Percentiles rank a stretch among this genome's conserved stretches.
phyloP scores from a whole-genome alignment of 208 protist species.

The Leishmania lainsoni region DNA sequence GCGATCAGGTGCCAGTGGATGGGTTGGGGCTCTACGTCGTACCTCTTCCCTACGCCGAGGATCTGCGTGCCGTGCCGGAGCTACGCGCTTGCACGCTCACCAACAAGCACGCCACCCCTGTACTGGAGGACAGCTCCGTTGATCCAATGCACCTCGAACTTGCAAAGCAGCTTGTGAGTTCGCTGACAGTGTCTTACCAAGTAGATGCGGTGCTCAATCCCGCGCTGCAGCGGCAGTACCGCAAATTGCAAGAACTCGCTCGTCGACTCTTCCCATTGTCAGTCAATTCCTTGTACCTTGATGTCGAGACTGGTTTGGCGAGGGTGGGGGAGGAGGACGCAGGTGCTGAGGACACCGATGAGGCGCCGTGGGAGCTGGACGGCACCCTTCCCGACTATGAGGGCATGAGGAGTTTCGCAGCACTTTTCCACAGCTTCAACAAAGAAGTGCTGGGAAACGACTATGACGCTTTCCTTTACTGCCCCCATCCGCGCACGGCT shows the following conservation, averaged over 20 bases:
- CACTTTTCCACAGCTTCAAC: constrained; percentile 58
- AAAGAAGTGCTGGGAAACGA: constrained; percentile 39
- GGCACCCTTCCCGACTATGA: constrained; percentile 54
- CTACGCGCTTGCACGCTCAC: constrained; percentile 19
- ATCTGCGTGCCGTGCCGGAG: constrained; percentile 51
- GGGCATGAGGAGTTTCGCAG: constrained; percentile 42
- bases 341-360: not conserved
- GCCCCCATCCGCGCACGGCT: constrained; percentile 19
- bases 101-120: not conserved
- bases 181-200: constrained; percentile 62
- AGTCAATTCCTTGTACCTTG: not conserved
- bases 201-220: constrained; percentile 74
- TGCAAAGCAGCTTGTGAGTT: constrained; percentile 54
- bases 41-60: constrained; percentile 84
- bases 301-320: too few relatives aligned
- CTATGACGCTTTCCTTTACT: constrained; percentile 54
- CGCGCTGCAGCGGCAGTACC: constrained; percentile 62
- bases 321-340: constrained; percentile 1
- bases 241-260: constrained; percentile 55
- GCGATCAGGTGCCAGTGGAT: constrained; percentile 37
- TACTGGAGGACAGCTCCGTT: constrained; percentile 10
- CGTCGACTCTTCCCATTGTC: constrained; percentile 9
- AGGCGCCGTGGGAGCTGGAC: constrained; percentile 20
- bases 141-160: constrained; percentile 30
- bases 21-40: constrained; percentile 85